These are phyloP conservation scores for Solanum paucissectum DNA, from an alignment of 257 asterid species.

Conservation along the genomic window DNA sequence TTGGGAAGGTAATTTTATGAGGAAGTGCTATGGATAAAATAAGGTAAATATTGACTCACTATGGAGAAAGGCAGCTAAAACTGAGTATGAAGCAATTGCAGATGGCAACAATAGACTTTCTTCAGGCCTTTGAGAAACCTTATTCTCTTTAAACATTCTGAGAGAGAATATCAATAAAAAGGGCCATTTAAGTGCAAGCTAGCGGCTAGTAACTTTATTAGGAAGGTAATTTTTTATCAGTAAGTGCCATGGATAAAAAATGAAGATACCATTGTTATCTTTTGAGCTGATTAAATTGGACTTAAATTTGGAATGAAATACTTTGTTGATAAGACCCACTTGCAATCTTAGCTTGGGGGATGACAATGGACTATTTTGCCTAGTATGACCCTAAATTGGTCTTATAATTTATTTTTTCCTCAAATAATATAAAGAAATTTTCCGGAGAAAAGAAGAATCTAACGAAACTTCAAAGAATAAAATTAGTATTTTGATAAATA, in stretches of 20 bases:
- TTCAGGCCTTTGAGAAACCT: background rate
- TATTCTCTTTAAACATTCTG: background rate
- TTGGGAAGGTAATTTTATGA: background rate
- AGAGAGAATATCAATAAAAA: background rate
- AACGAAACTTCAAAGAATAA: background rate
- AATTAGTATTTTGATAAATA: background rate
- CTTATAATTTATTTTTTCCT: background rate
- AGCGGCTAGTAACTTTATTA: background rate
- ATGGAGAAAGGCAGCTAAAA: background rate
- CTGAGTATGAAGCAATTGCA: background rate
- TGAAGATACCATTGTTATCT: background rate
- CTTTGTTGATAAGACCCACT: background rate
- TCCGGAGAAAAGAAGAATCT: background rate
- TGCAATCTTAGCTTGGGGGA: background rate
- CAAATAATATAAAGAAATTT: background rate
- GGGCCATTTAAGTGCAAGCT: background rate
- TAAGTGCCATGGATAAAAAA: background rate
- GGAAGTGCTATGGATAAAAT: background rate
- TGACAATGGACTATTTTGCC: background rate
- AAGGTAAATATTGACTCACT: background rate
- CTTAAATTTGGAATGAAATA: background rate
- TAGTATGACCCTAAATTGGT: background rate
- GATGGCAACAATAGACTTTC: background rate
- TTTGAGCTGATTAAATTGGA: background rate
- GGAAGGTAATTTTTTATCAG: background rate